Evolutionary conservation across 2,329 filamentous ascomycete genomes (phyloP), one percentile per base, ranked within the genome.

Genomic region (Sclerotinia sclerotiorum): DNA sequence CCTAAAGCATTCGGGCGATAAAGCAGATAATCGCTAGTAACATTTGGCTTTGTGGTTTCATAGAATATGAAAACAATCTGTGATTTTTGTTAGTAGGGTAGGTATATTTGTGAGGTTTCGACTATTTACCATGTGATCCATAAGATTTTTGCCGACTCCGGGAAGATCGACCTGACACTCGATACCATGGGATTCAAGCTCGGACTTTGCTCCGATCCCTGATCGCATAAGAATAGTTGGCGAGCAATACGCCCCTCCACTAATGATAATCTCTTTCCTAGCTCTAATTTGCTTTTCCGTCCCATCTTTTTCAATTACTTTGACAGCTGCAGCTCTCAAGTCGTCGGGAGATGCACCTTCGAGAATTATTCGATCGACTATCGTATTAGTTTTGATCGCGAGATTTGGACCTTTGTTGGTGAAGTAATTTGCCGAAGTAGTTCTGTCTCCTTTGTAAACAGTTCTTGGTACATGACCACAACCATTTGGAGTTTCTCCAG

Each of bases 141-240:
- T 82, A 0, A 89, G 79, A 76, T 89, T 88, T 51, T 80, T 82
- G 39, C 88, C 88, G 15, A 91, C 87, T 58, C 87, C 88, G 0
- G 87, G 87, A 1, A 88, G 80, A 74, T 90, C 82, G 3, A 80
- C 78, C 55, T 88, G 74, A 11, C 87, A 80, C 1, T 81, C 77
- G 69, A 89, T 88, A 29, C 79, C 76, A 73, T 84, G 74, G 44
- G 71, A 70, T 46, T 73, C 57, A 21, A 83, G 78, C 73, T 82
- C 80, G 1, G 70, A 74, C n/a, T 73, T 76, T 13, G 80, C 78
- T 1, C 82, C 82, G 62, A 84, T 75, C 29, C 82, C 82, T 44
- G 79, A 81, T 17, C 82, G 77, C 75, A 83, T 81, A 21, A 84
- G 79, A 65, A 84, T 76, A 65, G 82, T 79, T 10, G 82, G 82